Evolutionary conservation across 208 protist species (phyloP).

Genomic region (Leishmania tarentolae): DNA sequence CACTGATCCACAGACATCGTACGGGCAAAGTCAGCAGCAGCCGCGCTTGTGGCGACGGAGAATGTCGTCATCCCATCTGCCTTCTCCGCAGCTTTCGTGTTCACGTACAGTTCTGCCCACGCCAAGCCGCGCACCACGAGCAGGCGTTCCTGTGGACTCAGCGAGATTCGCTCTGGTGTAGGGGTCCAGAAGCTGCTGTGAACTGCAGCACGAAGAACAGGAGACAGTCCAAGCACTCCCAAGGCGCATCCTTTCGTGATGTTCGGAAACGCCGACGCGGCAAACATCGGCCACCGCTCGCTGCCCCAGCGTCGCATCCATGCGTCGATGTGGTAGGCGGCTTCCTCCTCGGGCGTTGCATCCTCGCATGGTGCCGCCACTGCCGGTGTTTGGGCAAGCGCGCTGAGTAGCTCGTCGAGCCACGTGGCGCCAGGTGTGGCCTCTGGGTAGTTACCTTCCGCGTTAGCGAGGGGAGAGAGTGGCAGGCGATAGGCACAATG

Average conservation of each 20-base stretch:
- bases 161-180: neutral
- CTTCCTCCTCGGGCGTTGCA: neutral
- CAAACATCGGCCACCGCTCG: constrained; percentile 21
- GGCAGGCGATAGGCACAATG: constrained; percentile 57
- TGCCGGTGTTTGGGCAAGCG: constrained; percentile 26
- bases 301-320: constrained; percentile 32
- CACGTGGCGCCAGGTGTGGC: constrained; percentile 32
- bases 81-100: constrained; percentile 9
- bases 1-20: constrained; percentile 50
- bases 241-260: constrained; percentile 18
- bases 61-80: neutral
- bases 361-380: neutral
- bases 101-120: constrained; percentile 70
- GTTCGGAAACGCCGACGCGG: constrained; percentile 18
- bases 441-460: constrained; percentile 63
- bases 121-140: constrained; percentile 60
- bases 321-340: constrained; percentile 7
- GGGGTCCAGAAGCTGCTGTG: constrained; percentile 25
- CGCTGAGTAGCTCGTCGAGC: constrained; percentile 50
- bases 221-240: constrained; percentile 26
- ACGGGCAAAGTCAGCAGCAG: constrained; percentile 42
- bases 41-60: constrained; percentile 18
- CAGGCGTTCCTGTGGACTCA: constrained; percentile 13
- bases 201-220: constrained; percentile 17
- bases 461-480: constrained; percentile 65